Base-by-base conservation (phyloP, 306 rosid genomes). In the Argentina anserina region DNA sequence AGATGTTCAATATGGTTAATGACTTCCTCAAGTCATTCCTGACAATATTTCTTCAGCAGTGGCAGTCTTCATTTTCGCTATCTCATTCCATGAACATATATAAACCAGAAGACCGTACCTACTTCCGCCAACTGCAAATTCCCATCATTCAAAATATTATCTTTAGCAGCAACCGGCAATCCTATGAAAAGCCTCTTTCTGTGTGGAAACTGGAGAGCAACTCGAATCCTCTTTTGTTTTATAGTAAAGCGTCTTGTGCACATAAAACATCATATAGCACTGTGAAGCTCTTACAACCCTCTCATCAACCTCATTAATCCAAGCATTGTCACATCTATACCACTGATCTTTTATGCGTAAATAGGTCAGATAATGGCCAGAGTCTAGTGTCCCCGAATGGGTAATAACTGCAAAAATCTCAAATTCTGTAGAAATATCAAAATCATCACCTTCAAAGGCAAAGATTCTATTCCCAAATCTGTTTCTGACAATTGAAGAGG, bases 301-400 rank as follows among this genome's bases (percentile, higher is more conserved):
- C 65, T 89, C 97, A 29, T 93, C 93, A 10, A 90, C 98, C 85
- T 89, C 93, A 11, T 84, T 89, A 70, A 93, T 82, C 97, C 96
- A 93, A 78, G 98, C 96, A 77, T 90, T 93, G 23, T 90, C 98
- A 15, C 98, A 93, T 71, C 78, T 87, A 80, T 87, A 93, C 98
- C 98, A 93, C 50, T 72, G 98, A 43, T 82, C 79, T 53, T 79
- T 78, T 69, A 93, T 75, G 21, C 94, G 86, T 68, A 93, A 69
- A 65, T 89, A 93, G 5, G 92, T 83, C 77, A 90, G 83, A 68
- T 93, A 93, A 67, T 93, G 98, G 66, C 98, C 97, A 4, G 98
- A 85, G 67, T 92, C 98, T 0, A 92, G 88, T 0, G 95, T 86
- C 70, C 98, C 97, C 0, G 97, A 83, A 80, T 92, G 98, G 23